Conservation (phyloP, 2,329 filamentous ascomycete genomes). For the Colletotrichum sp. region DNA sequence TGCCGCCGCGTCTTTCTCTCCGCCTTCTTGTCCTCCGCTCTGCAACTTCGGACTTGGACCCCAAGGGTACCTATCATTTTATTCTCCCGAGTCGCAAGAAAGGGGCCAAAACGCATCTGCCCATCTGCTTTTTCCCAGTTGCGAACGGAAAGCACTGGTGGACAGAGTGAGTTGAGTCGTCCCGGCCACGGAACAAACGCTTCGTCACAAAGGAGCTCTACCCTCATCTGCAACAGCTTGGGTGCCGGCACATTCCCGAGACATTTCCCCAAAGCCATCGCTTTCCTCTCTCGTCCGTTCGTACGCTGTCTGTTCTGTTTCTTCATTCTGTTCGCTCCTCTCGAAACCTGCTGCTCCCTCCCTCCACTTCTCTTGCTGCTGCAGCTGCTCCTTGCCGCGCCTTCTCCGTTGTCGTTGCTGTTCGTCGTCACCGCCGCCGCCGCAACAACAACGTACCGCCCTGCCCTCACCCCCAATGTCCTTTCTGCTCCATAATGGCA, state of each 20-base stretch:
- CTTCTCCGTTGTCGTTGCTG: background rate
- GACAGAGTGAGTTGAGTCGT: background rate
- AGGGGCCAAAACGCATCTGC: background rate
- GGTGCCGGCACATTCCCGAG: conserved; percentile 44
- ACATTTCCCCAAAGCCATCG: conserved; percentile 28
- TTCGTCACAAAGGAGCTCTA: conserved; percentile 16
- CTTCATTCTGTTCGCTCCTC: conserved; percentile 21
- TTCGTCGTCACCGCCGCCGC: background rate
- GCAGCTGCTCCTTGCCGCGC: background rate
- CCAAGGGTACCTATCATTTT: background rate
- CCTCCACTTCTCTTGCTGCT: conserved; percentile 1
- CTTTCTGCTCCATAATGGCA: conserved; percentile 18
- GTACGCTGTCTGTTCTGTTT: conserved; percentile 13
- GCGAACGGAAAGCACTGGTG: background rate
- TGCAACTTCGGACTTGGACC: conserved; percentile 11
- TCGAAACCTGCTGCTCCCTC: background rate
- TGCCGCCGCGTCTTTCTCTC: background rate
- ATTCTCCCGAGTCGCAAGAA: background rate
- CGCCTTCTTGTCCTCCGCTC: background rate
- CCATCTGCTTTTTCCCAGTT: background rate
- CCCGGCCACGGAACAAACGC: conserved; percentile 13
- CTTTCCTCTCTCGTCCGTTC: conserved; percentile 6
- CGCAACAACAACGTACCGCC: background rate
- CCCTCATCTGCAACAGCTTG: conserved; percentile 20
- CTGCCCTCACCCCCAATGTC: conserved; percentile 9